These are phyloP conservation scores for Senna siamea DNA, from an alignment of 306 rosid genomes.

Conservation along the genomic window DNA sequence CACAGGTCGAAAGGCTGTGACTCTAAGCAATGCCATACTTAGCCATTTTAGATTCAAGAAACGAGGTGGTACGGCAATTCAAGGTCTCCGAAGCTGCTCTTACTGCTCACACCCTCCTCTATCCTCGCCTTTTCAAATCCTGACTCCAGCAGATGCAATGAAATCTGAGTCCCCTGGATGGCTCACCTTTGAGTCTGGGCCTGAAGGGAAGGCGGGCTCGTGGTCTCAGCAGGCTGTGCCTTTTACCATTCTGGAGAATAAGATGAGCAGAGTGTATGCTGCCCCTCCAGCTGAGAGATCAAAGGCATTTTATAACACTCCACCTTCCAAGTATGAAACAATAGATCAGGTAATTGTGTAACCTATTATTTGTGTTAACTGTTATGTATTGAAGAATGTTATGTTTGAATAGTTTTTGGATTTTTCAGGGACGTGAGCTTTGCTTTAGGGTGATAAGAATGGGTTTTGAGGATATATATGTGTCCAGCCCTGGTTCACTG, in stretches of 20 bases:
- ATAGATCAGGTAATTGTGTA: conserved; percentile 74
- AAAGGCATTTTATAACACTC: conserved; percentile 69
- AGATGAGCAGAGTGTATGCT: conserved; percentile 86
- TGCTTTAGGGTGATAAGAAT: conserved; percentile 87
- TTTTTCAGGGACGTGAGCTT: conserved; percentile 79
- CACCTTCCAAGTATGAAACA: conserved; percentile 88
- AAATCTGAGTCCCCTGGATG: conserved; percentile 56
- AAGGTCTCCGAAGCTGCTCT: conserved; percentile 78
- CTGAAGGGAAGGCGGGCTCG: conserved; percentile 61
- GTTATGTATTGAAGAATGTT: not conserved
- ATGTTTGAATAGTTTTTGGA: not conserved
- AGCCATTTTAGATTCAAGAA: conserved; percentile 78
- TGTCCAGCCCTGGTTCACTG: conserved; percentile 87
- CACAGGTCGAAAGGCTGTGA: conserved; percentile 62
- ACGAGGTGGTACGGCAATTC: conserved; percentile 71
- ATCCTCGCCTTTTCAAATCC: conserved; percentile 74
- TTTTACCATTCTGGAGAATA: conserved; percentile 75
- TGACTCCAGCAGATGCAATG: conserved; percentile 73
- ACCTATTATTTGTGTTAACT: not conserved
- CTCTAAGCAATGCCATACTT: conserved; percentile 69
- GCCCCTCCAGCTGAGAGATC: conserved; percentile 81
- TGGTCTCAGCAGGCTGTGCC: conserved; percentile 77
- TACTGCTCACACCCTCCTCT: conserved; percentile 73
- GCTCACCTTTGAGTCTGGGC: conserved; percentile 66
- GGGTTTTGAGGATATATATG: conserved; percentile 92